These are phyloP conservation scores for Tulasnella sp. DNA, from an alignment of 768 basidiomycete genomes.

Conservation along the genomic window DNA sequence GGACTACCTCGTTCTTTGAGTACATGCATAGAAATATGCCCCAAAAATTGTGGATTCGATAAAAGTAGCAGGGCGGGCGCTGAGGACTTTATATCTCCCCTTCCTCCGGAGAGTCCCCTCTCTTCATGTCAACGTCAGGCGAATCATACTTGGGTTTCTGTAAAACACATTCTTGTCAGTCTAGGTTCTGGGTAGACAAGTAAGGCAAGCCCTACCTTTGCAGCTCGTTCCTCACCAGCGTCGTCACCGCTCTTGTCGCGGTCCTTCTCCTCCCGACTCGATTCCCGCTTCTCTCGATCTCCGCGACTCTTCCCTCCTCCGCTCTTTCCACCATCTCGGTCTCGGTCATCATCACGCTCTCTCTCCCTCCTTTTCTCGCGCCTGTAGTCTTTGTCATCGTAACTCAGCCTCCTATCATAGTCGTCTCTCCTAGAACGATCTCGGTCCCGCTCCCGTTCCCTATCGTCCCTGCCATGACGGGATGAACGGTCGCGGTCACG, in stretches of 20 bases:
- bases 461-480: not conserved
- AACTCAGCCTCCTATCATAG: constrained; percentile 31
- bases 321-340: constrained; percentile 21
- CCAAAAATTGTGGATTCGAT: not conserved
- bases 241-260: constrained; percentile 20
- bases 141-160: constrained; percentile 17
- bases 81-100: constrained; percentile 58
- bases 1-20: not conserved
- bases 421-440: constrained; percentile 18
- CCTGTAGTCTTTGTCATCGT: constrained; percentile 30
- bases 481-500: constrained; percentile 21
- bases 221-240: constrained; percentile 26
- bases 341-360: constrained; percentile 36
- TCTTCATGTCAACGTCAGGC: constrained; percentile 1
- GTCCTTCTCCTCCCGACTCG: not conserved
- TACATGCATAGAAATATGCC: not conserved
- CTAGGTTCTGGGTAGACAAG: constrained; percentile 26
- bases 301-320: constrained; percentile 7
- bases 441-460: constrained; percentile 24
- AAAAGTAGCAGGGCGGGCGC: not conserved
- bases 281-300: constrained; percentile 27
- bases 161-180: constrained; percentile 24
- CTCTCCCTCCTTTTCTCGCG: constrained; percentile 30
- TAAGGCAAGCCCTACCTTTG: constrained; percentile 24
- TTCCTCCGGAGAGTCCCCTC: constrained; percentile 75